phyloP scores from a whole-genome alignment of 352 stramenopile species.

The Pilasporangium apinafurcum region DNA sequence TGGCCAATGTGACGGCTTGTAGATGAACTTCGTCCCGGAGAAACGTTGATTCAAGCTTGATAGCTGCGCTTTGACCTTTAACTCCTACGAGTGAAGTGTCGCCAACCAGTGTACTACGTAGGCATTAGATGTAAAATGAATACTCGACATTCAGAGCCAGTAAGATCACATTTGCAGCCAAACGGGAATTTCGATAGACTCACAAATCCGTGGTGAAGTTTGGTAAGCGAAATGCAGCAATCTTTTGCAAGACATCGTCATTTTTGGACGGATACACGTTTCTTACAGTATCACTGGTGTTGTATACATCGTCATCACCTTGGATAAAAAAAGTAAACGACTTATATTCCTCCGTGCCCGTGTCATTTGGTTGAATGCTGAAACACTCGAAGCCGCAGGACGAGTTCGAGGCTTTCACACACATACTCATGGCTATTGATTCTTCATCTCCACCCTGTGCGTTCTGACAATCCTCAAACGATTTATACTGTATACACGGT shows the following conservation, averaged over 20 bases:
- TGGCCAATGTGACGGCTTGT: constrained; percentile 5
- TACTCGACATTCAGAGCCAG: not conserved
- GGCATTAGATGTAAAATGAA: no score
- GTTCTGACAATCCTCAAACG: not conserved
- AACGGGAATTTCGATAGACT: not conserved
- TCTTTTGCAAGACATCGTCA: constrained; percentile 5
- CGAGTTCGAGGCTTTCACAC: not conserved
- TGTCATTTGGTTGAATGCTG: not conserved
- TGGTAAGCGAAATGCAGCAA: constrained; percentile 4
- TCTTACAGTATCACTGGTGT: constrained; percentile 2
- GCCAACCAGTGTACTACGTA: constrained; percentile 1
- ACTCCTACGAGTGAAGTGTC: constrained; percentile 4
- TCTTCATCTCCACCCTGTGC: not conserved
- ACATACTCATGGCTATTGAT: constrained; percentile 1
- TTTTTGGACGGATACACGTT: constrained; percentile 5
- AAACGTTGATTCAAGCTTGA: constrained; percentile 4
- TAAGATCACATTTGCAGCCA: not conserved
- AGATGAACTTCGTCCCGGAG: constrained; percentile 3
- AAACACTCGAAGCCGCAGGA: constrained; percentile 8
- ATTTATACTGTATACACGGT: constrained; percentile 7
- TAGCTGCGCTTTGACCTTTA: constrained; percentile 3
- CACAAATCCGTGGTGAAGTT: constrained; percentile 1
- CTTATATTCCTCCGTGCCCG: not conserved
- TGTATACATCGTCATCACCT: not conserved
- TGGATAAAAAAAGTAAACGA: constrained; percentile 9